These are phyloP conservation scores for Botryotinia globosa DNA, from an alignment of 2,329 filamentous ascomycete genomes.

Conservation along the genomic window DNA sequence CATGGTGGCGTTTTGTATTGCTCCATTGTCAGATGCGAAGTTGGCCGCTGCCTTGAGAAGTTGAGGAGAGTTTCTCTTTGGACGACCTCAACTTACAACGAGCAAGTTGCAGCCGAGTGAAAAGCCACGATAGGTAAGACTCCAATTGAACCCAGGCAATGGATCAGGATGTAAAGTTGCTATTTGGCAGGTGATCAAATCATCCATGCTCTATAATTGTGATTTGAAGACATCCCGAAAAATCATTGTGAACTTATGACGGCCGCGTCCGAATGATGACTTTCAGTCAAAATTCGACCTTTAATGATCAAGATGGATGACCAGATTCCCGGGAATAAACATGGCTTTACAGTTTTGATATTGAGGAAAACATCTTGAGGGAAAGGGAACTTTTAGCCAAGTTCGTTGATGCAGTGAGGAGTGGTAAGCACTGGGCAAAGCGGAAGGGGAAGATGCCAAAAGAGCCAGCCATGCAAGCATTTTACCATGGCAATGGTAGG, in stretches of 20 bases:
- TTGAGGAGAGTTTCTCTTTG: constrained; percentile 8
- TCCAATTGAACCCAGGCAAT: constrained; percentile 20
- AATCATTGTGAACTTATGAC: not conserved
- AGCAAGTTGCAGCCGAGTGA: constrained; percentile 17
- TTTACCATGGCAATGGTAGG: constrained; percentile 20
- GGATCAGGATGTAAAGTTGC: constrained; percentile 10
- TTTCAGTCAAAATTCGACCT: not conserved
- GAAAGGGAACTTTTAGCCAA: not conserved
- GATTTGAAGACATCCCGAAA: constrained; percentile 12
- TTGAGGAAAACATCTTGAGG: not conserved
- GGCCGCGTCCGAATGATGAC: constrained; percentile 8
- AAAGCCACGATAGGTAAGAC: constrained; percentile 21
- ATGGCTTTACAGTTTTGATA: not conserved
- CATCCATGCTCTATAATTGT: constrained; percentile 15
- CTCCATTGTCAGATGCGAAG: constrained; percentile 15
- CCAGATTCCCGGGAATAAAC: constrained; percentile 6
- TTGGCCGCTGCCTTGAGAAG: constrained; percentile 15
- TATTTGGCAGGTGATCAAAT: constrained; percentile 20
- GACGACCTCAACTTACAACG: constrained; percentile 1
- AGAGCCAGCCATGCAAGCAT: constrained; percentile 9
- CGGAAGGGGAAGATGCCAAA: not conserved
- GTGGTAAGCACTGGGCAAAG: not conserved
- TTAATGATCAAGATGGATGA: constrained; percentile 7
- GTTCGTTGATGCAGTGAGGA: not conserved
- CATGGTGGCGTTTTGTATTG: not conserved